Percentiles rank a stretch among this genome's conserved stretches.
These are phyloP conservation scores for Nowakowskiella sp. DNA, from an alignment of 192 early-diverging fungal genomes.

Conservation along the genomic window DNA sequence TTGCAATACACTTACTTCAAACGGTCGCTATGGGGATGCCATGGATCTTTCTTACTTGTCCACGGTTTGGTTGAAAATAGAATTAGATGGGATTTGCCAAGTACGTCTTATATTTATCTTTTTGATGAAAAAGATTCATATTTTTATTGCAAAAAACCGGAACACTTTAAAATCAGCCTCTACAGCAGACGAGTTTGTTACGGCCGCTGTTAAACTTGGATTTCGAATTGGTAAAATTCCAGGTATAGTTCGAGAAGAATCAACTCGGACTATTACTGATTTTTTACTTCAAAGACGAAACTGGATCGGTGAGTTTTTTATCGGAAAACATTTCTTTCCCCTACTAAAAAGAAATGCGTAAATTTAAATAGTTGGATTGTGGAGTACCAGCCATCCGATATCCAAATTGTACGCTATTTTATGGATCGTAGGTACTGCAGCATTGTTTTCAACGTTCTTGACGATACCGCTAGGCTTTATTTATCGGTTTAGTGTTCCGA, in stretches of 20 bases:
- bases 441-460: constrained; percentile 33
- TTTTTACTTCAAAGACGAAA: constrained; percentile 50
- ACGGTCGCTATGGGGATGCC: constrained; percentile 44
- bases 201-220: constrained; percentile 38
- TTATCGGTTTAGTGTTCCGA: constrained; percentile 30
- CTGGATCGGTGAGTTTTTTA: constrained; percentile 51
- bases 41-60: constrained; percentile 46
- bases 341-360: no score
- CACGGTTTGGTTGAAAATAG: constrained; percentile 49
- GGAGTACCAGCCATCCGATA: constrained; percentile 37
- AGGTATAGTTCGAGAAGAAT: constrained; percentile 47
- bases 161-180: constrained; percentile 46
- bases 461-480: no score
- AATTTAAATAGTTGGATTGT: constrained; percentile 50
- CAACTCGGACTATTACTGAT: constrained; percentile 37
- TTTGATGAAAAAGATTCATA: constrained; percentile 18
- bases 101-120: constrained; percentile 11
- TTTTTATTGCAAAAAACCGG: constrained; percentile 40
- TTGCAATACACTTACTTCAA: constrained; percentile 52
- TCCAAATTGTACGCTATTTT: constrained; percentile 47
- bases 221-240: constrained; percentile 41
- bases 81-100: constrained; percentile 47
- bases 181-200: constrained; percentile 44
- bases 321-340: no score
- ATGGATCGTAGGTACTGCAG: constrained; percentile 44